These are phyloP conservation scores for Penicillium olsonii DNA, from an alignment of 2,329 filamentous ascomycete genomes.

Conservation along the genomic window DNA sequence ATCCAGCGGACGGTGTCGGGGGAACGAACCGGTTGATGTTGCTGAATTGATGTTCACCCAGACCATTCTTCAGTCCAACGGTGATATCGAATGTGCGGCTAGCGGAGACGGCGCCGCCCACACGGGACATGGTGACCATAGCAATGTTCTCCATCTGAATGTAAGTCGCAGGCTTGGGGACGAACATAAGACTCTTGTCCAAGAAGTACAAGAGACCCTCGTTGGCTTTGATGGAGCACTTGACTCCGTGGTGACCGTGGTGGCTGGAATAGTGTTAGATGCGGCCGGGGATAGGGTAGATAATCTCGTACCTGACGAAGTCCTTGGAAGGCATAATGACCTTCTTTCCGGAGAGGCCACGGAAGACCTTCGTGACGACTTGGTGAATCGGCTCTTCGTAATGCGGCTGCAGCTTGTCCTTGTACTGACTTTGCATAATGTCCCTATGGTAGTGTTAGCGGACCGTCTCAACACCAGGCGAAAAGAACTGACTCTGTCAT, in stretches of 20 bases:
- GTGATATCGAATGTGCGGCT: slow-evolving; percentile 97
- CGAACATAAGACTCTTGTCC: slow-evolving; percentile 98
- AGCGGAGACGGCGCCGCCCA: slow-evolving; percentile 89
- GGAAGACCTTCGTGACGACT: slow-evolving; percentile 94
- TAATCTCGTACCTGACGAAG: slow-evolving; percentile 66
- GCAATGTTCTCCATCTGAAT: slow-evolving; percentile 92
- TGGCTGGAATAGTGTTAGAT: slow-evolving; percentile 54
- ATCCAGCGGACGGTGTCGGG: not conserved
- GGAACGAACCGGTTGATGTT: slow-evolving; percentile 82
- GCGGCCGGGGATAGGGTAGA: not conserved
- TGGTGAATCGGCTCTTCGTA: slow-evolving; percentile 94
- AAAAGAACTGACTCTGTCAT: slow-evolving; percentile 67
- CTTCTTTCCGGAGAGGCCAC: slow-evolving; percentile 91
- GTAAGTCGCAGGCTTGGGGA: slow-evolving; percentile 96
- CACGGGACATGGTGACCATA: slow-evolving; percentile 91
- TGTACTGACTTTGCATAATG: slow-evolving; percentile 79
- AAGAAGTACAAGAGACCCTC: slow-evolving; percentile 96
- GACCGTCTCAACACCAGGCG: not conserved
- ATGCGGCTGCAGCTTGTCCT: slow-evolving; percentile 81
- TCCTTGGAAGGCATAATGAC: slow-evolving; percentile 91
- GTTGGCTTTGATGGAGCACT: slow-evolving; percentile 99
- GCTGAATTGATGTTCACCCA: slow-evolving; percentile 90
- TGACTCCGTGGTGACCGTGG: slow-evolving; percentile 91
- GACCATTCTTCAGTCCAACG: slow-evolving; percentile 83
- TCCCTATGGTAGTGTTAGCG: slow-evolving; percentile 50